These are phyloP conservation scores for Alternaria sp. DNA, from an alignment of 2,329 filamentous ascomycete species.

Conservation along the genomic window DNA sequence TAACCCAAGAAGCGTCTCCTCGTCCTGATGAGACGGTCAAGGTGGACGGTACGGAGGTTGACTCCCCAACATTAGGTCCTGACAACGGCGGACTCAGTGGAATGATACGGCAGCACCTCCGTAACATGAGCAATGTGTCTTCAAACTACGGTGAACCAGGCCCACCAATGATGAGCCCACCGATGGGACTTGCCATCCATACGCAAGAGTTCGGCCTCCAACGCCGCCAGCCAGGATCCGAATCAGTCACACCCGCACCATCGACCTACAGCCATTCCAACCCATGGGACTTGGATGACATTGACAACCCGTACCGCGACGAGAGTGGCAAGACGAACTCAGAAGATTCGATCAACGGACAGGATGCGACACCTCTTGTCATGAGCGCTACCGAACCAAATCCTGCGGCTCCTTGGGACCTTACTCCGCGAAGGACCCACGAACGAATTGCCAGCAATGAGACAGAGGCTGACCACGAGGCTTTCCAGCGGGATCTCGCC, in stretches of 20 bases:
- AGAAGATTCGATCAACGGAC: slow-evolving; percentile 45
- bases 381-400: slow-evolving; percentile 24
- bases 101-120: slow-evolving; percentile 84
- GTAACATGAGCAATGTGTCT: slow-evolving; percentile 81
- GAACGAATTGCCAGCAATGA: slow-evolving; percentile 60
- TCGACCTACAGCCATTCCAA: slow-evolving; percentile 63
- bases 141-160: slow-evolving; percentile 69
- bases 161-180: slow-evolving; percentile 56
- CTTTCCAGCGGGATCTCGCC: slow-evolving; percentile 77
- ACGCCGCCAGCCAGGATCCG: slow-evolving; percentile 39
- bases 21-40: slow-evolving; percentile 6
- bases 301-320: slow-evolving; percentile 53
- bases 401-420: slow-evolving; percentile 54
- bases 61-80: slow-evolving; percentile 84
- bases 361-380: slow-evolving; percentile 20
- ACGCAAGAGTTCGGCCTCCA: slow-evolving; percentile 44
- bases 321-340: slow-evolving; percentile 49
- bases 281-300: slow-evolving; percentile 64
- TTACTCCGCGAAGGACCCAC: slow-evolving; percentile 59
- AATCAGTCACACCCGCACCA: slow-evolving; percentile 55
- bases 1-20: slow-evolving; percentile 18
- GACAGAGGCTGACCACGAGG: slow-evolving; percentile 68
- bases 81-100: slow-evolving; percentile 73
- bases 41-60: slow-evolving; percentile 52
- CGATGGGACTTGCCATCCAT: slow-evolving; percentile 48